Evolutionary conservation across 129 eudicot genomes (phyloP).

Genomic region (Centaurea solstitialis): DNA sequence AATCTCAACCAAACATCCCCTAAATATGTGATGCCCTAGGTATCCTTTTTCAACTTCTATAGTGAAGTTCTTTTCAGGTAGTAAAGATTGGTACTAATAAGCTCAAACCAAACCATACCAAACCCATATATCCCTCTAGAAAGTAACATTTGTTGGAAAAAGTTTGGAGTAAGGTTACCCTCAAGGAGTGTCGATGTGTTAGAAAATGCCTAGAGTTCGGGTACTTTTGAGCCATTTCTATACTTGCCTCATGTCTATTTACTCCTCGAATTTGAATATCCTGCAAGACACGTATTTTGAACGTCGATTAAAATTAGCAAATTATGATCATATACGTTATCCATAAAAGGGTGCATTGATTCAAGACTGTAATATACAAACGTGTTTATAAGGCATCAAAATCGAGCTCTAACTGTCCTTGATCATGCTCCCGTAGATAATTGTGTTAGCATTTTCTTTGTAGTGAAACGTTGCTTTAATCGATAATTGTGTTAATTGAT

Average conservation of each 20-base stretch:
- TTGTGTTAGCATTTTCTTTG: too few relatives aligned
- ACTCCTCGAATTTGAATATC: slow-evolving; percentile 98
- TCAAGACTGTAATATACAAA: slow-evolving; percentile 37
- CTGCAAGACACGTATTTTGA: slow-evolving; percentile 40
- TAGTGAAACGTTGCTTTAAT: too few relatives aligned
- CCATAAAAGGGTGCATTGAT: slow-evolving; percentile 19
- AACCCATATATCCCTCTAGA: background rate
- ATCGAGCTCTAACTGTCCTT: slow-evolving; percentile 88
- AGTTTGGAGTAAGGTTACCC: slow-evolving; percentile 48
- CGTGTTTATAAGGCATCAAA: slow-evolving; percentile 82
- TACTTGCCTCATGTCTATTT: slow-evolving; percentile 81
- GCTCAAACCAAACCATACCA: background rate
- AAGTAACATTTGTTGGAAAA: background rate
- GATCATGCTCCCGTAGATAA: slow-evolving; percentile 98
- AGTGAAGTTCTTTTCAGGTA: background rate
- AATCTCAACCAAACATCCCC: too few relatives aligned
- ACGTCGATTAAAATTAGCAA: background rate
- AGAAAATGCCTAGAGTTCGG: slow-evolving; percentile 94
- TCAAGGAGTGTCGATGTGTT: slow-evolving; percentile 89
- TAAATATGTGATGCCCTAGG: background rate
- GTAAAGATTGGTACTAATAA: background rate
- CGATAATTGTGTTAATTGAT: too few relatives aligned
- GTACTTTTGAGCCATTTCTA: slow-evolving; percentile 73
- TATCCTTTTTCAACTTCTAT: background rate
- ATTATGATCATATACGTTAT: background rate